Percentiles rank a stretch among this genome's conserved stretches.
Evolutionary conservation across 257 asterid genomes (phyloP).

Genomic region (Cinchona pubescens): DNA sequence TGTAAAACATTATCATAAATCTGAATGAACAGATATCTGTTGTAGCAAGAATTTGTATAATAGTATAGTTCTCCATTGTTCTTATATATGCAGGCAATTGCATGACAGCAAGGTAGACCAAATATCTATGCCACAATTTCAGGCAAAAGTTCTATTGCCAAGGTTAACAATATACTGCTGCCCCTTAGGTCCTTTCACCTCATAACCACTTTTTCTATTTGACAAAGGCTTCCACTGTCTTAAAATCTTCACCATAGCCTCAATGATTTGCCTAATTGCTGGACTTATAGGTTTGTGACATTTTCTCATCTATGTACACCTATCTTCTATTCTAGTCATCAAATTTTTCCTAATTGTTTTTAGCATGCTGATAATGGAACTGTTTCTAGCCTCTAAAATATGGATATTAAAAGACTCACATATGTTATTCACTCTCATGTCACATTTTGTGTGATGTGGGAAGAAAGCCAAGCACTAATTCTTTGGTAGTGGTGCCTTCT

Average conservation of each 20-base stretch:
- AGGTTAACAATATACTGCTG: neutral
- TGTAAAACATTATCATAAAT: neutral
- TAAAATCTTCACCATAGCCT: no score
- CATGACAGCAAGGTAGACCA: neutral
- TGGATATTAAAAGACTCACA: neutral
- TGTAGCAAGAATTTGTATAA: neutral
- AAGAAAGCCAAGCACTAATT: neutral
- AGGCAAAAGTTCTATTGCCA: neutral
- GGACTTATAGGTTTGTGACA: neutral
- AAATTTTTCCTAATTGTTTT: no score
- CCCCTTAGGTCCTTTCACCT: neutral
- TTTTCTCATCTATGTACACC: neutral
- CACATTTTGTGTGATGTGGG: neutral
- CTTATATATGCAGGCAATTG: neutral
- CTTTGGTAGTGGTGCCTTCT: neutral
- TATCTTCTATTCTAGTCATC: no score
- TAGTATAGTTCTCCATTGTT: neutral
- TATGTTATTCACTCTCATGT: neutral
- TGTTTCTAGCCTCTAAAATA: neutral
- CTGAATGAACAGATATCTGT: neutral
- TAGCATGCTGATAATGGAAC: neutral
- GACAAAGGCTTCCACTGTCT: no score
- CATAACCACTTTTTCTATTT: no score
- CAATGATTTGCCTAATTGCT: no score
- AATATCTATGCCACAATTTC: neutral